phyloP scores from a whole-genome alignment of 1,139 yeast genomes.

The Taphrina communis region DNA sequence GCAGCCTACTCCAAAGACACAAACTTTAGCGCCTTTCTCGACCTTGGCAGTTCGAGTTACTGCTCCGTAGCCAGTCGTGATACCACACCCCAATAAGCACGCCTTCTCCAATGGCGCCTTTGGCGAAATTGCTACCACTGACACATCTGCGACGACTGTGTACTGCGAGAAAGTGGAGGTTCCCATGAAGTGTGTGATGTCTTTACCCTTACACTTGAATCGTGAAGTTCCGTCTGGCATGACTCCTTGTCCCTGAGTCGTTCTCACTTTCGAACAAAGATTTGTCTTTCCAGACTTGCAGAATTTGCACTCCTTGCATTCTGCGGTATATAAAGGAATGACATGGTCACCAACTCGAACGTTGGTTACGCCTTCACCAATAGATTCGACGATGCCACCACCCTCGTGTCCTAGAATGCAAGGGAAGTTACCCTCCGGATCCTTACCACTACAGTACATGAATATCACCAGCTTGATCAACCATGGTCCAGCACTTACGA shows the following conservation, averaged over 20 bases:
- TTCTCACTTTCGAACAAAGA: conserved; percentile 87
- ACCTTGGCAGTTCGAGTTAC: conserved; percentile 94
- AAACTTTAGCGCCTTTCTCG: conserved; percentile 89
- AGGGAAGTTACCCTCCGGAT: conserved; percentile 97
- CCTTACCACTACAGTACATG: conserved; percentile 62
- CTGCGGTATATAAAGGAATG: conserved; percentile 92
- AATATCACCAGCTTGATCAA: no score
- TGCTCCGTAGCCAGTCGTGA: conserved; percentile 98
- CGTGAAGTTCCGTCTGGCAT: conserved; percentile 97
- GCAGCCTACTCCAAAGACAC: conserved; percentile 96
- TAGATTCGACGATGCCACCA: conserved; percentile 90
- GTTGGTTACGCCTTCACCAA: conserved; percentile 89
- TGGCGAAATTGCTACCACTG: conserved; percentile 90
- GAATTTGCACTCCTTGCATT: conserved; percentile 92
- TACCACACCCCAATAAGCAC: conserved; percentile 96
- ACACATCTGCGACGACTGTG: conserved; percentile 96
- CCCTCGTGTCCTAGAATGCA: conserved; percentile 90
- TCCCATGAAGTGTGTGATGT: conserved; percentile 92
- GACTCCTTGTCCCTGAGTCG: conserved; percentile 87
- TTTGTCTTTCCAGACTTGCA: conserved; percentile 95
- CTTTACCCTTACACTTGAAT: conserved; percentile 77
- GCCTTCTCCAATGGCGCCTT: conserved; percentile 83
- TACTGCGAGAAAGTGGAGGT: conserved; percentile 95
- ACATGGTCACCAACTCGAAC: conserved; percentile 91
- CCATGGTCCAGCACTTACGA: conserved; percentile 51